Evolutionary conservation across 768 basidiomycete genomes (phyloP).

Genomic region (Lentinus tigrinus): DNA sequence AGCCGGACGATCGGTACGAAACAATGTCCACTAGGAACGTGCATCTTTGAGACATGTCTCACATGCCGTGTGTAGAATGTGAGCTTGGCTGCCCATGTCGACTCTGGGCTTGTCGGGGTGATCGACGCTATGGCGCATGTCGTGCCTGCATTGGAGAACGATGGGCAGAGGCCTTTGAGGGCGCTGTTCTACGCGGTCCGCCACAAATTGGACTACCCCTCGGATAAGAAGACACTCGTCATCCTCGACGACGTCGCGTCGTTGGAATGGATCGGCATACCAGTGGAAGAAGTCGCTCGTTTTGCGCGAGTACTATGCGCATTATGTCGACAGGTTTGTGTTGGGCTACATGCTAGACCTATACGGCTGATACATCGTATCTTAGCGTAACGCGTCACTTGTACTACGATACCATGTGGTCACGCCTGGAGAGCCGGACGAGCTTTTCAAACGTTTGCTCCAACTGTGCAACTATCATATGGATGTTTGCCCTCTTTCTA

Average conservation of each 20-base stretch:
- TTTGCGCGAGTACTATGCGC: constrained; percentile 61
- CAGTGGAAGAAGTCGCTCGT: constrained; percentile 48
- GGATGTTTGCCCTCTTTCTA: constrained; percentile 69
- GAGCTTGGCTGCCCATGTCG: constrained; percentile 31
- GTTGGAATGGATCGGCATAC: constrained; percentile 71
- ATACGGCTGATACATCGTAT: not conserved
- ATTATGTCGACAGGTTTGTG: constrained; percentile 51
- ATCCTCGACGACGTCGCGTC: constrained; percentile 71
- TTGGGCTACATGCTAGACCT: not conserved
- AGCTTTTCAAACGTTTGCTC: constrained; percentile 55
- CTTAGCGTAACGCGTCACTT: constrained; percentile 51
- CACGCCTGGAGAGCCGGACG: constrained; percentile 54
- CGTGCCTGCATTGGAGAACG: constrained; percentile 16
- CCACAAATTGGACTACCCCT: constrained; percentile 1
- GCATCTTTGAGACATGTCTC: not conserved
- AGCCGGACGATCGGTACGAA: constrained; percentile 59
- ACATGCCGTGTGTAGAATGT: constrained; percentile 26
- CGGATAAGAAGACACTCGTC: constrained; percentile 38
- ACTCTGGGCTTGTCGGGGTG: constrained; percentile 46
- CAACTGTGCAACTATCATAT: constrained; percentile 69
- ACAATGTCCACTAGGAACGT: not conserved
- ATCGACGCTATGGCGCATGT: constrained; percentile 49
- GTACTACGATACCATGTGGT: constrained; percentile 64
- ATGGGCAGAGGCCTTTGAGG: constrained; percentile 15
- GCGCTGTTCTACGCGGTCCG: constrained; percentile 19